These are phyloP conservation scores for Elongisporangium senticosum DNA, from an alignment of 352 stramenopile genomes.

Conservation along the genomic window DNA sequence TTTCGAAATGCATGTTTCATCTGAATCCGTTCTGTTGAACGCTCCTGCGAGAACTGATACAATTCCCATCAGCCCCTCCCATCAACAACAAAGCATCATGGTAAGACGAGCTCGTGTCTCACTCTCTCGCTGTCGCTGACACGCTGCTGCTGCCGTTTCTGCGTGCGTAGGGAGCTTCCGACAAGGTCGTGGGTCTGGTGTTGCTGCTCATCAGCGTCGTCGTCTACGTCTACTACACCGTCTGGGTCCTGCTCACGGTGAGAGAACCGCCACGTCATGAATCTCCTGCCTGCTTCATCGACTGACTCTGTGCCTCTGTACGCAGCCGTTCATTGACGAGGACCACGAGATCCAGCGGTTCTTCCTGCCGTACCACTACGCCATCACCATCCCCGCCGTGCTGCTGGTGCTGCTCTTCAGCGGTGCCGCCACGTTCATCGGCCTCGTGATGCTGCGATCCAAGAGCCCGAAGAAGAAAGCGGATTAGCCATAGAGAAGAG, in stretches of 20 bases:
- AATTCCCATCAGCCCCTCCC: neutral
- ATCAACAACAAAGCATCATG: neutral
- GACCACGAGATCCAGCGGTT: constrained; percentile 74
- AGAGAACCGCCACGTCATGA: neutral
- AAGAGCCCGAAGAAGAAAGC: constrained; percentile 65
- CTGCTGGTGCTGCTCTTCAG: constrained; percentile 85
- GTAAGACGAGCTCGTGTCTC: neutral
- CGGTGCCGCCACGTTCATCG: constrained; percentile 81
- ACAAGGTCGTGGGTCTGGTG: constrained; percentile 73
- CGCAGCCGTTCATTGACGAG: constrained; percentile 84
- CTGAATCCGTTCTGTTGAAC: neutral
- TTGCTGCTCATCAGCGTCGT: constrained; percentile 76
- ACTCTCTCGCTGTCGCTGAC: neutral
- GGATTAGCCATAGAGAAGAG: neutral
- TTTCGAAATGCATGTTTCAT: neutral
- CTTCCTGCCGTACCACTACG: constrained; percentile 87
- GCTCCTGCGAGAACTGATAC: neutral
- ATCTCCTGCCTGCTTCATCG: neutral
- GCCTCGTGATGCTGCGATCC: constrained; percentile 86
- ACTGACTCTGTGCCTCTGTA: neutral
- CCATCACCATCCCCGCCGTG: constrained; percentile 81
- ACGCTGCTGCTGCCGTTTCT: neutral
- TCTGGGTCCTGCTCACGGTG: constrained; percentile 89
- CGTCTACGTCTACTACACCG: constrained; percentile 90
- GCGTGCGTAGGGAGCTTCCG: constrained; percentile 43